Conservation (phyloP, 1,284 basidiomycete genomes). For the Rhodotorula sp. region DNA sequence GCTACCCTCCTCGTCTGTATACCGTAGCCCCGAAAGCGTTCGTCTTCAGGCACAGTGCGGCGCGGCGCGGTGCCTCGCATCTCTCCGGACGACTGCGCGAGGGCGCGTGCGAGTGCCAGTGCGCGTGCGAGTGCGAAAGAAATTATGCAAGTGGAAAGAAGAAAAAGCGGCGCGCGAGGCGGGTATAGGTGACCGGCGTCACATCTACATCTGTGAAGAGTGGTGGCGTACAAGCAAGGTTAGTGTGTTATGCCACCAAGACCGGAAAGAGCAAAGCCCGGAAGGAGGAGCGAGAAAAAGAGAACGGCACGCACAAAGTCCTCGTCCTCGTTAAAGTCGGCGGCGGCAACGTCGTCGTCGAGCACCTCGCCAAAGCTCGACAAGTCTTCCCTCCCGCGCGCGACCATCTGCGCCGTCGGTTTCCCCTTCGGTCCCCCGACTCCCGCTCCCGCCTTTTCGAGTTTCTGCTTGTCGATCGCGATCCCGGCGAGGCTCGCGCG, state of each 20-base stretch:
- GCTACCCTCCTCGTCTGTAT: background rate
- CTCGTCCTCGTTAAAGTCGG: constrained; percentile 33
- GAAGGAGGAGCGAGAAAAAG: background rate
- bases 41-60: too few relatives aligned
- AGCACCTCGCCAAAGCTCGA: constrained; percentile 41
- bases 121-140: too few relatives aligned
- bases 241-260: background rate
- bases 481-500: constrained; percentile 76
- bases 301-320: constrained; percentile 39
- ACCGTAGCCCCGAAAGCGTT: too few relatives aligned
- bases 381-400: constrained; percentile 37
- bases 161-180: background rate
- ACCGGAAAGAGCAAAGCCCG: background rate
- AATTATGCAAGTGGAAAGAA: too few relatives aligned
- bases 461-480: constrained; percentile 90
- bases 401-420: constrained; percentile 31
- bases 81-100: too few relatives aligned
- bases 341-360: constrained; percentile 39
- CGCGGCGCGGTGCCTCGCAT: too few relatives aligned
- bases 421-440: constrained; percentile 25
- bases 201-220: constrained; percentile 10
- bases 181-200: background rate
- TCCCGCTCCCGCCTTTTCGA: constrained; percentile 59
- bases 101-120: too few relatives aligned
- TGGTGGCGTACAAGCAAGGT: background rate